Conservation (phyloP, 1,284 basidiomycete species). For the Malassezia nana region DNA sequence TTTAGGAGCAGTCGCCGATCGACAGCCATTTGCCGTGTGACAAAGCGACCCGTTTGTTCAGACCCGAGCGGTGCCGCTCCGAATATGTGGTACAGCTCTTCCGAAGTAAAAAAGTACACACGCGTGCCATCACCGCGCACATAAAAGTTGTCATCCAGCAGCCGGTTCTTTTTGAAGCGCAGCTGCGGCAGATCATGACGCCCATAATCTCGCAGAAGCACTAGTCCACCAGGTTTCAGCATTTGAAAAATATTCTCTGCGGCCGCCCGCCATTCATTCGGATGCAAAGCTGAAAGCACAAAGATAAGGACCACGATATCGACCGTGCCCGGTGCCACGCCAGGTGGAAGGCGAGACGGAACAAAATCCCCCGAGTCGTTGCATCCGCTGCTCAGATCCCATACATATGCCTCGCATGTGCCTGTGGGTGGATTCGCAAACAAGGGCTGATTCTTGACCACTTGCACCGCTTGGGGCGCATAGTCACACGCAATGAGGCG, state of each 20-base stretch:
- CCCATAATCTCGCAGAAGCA: constrained; percentile 87
- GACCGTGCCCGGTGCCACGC: constrained; percentile 53
- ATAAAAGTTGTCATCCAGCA: constrained; percentile 72
- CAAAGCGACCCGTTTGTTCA: constrained; percentile 20
- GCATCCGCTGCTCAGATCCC: constrained; percentile 63
- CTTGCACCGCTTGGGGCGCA: constrained; percentile 71
- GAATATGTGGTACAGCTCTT: constrained; percentile 38
- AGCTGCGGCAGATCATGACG: constrained; percentile 80
- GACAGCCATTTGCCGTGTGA: constrained; percentile 41
- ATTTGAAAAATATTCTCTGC: constrained; percentile 67
- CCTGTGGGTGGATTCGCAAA: constrained; percentile 18
- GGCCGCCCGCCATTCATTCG: constrained; percentile 78
- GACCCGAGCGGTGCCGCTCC: constrained; percentile 22
- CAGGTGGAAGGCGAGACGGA: constrained; percentile 17
- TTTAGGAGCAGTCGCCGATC: constrained; percentile 44
- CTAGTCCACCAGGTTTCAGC: constrained; percentile 74
- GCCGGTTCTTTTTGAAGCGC: constrained; percentile 73
- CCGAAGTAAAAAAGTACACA: constrained; percentile 43
- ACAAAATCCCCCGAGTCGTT: not conserved
- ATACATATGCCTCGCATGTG: constrained; percentile 68
- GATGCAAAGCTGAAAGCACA: constrained; percentile 86
- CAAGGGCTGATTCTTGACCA: constrained; percentile 58
- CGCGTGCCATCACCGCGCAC: constrained; percentile 83
- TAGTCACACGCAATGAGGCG: constrained; percentile 78
- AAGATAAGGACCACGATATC: constrained; percentile 90